These are phyloP conservation scores for Melastoma malabathricum DNA, from an alignment of 345 rosid genomes.

Conservation along the genomic window DNA sequence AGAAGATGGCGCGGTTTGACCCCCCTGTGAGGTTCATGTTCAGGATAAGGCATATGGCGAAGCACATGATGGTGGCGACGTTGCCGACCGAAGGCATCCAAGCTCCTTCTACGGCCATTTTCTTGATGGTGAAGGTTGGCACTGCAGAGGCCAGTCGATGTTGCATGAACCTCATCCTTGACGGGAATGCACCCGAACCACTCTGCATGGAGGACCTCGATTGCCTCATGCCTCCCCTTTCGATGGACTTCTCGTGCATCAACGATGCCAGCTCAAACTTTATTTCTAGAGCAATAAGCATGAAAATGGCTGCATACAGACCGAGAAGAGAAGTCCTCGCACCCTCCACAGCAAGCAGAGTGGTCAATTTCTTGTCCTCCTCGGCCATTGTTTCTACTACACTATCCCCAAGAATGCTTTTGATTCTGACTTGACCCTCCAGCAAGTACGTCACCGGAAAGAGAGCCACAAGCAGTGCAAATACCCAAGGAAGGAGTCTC, in stretches of 20 bases:
- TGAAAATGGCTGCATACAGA: constrained; percentile 87
- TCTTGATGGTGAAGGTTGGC: constrained; percentile 72
- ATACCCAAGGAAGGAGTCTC: constrained; percentile 87
- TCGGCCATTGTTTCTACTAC: constrained; percentile 40
- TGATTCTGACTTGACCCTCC: constrained; percentile 92
- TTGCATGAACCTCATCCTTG: constrained; percentile 91
- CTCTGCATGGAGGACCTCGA: constrained; percentile 38
- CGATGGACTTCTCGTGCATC: constrained; percentile 70
- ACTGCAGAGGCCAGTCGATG: constrained; percentile 62
- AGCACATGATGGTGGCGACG: constrained; percentile 88
- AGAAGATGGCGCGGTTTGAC: constrained; percentile 87
- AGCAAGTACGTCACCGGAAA: constrained; percentile 87
- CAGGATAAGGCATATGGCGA: constrained; percentile 86
- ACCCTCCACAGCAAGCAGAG: constrained; percentile 92
- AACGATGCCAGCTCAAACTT: constrained; percentile 90
- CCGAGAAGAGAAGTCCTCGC: constrained; percentile 98
- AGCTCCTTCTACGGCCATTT: constrained; percentile 90
- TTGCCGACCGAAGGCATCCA: constrained; percentile 99
- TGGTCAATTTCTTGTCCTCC: constrained; percentile 68
- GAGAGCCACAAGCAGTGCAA: constrained; percentile 91
- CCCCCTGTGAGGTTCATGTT: constrained; percentile 76
- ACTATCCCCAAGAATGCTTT: constrained; percentile 44
- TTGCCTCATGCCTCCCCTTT: constrained; percentile 53
- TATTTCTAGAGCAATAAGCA: constrained; percentile 91
- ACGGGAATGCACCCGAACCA: constrained; percentile 36